Conservation (phyloP, 768 basidiomycete genomes). For the Lyophyllum atratum region DNA sequence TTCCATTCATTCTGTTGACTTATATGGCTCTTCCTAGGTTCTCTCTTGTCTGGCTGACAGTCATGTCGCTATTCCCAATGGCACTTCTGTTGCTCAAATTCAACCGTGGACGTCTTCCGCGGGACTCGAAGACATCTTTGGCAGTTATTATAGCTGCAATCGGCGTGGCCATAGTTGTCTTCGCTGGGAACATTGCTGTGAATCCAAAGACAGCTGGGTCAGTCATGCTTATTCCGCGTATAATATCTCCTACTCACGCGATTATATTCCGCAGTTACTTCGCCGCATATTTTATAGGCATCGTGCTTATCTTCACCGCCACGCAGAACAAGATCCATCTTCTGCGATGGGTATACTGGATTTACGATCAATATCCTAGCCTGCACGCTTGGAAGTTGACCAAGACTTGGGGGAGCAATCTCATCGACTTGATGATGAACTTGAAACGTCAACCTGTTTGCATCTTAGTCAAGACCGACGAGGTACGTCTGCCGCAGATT, state of each 20-base stretch:
- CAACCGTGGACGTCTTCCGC: constrained; percentile 60
- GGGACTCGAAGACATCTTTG: constrained; percentile 42
- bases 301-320: constrained; percentile 47
- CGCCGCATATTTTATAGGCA: constrained; percentile 56
- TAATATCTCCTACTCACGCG: background rate
- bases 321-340: constrained; percentile 57
- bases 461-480: constrained; percentile 63
- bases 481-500: constrained; percentile 40
- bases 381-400: constrained; percentile 44
- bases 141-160: constrained; percentile 42
- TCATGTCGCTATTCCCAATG: constrained; percentile 66
- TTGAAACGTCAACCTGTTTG: constrained; percentile 58
- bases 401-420: constrained; percentile 39
- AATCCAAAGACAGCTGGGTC: constrained; percentile 59
- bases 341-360: constrained; percentile 59
- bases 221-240: constrained; percentile 18
- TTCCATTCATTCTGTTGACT: background rate
- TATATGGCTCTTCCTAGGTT: constrained; percentile 41
- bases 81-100: constrained; percentile 63
- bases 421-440: constrained; percentile 46
- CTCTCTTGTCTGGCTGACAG: constrained; percentile 64
- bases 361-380: constrained; percentile 58
- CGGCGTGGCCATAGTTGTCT: constrained; percentile 40
- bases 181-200: constrained; percentile 62
- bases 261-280: constrained; percentile 49